phyloP scores from a whole-genome alignment of 2,329 filamentous ascomycete genomes.

The Proliferodiscus dingleyae region DNA sequence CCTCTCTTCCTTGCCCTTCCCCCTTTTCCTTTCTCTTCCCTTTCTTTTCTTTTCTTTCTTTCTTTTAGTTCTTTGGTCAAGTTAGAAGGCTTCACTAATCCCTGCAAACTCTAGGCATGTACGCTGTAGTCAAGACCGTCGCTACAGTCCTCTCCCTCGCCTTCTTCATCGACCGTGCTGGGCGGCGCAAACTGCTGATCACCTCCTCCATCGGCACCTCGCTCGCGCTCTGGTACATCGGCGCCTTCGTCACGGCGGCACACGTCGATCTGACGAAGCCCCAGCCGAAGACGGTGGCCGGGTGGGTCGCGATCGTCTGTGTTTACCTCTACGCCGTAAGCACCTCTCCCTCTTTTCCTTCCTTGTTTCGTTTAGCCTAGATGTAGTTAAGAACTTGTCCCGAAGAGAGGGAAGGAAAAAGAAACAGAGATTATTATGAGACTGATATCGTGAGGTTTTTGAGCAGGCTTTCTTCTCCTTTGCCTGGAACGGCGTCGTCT shows the following conservation, averaged over 20 bases:
- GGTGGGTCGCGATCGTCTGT: constrained; percentile 53
- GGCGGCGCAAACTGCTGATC: constrained; percentile 59
- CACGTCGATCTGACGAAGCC: constrained; percentile 51
- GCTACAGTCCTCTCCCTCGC: constrained; percentile 66
- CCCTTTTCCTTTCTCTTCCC: no score
- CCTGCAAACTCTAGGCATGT: no score
- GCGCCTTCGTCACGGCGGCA: constrained; percentile 30
- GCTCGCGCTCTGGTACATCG: constrained; percentile 61
- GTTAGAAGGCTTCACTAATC: no score
- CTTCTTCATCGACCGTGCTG: constrained; percentile 60
- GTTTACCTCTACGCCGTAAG: constrained; percentile 64
- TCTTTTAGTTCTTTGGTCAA: no score
- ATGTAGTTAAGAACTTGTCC: no score
- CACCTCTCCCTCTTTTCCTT: neutral
- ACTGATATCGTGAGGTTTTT: no score
- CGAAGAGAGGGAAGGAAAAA: no score
- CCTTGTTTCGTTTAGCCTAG: no score
- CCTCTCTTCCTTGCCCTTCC: no score
- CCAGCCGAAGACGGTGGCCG: constrained; percentile 29
- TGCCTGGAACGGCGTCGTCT: constrained; percentile 68
- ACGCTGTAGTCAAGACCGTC: constrained; percentile 69
- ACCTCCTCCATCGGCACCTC: constrained; percentile 59
- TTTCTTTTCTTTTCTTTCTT: no score
- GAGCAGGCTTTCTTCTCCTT: constrained; percentile 60
- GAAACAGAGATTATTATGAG: no score